Evolutionary conservation across 1,284 basidiomycete species (phyloP).

Genomic region (Pseudozyma thailandica): DNA sequence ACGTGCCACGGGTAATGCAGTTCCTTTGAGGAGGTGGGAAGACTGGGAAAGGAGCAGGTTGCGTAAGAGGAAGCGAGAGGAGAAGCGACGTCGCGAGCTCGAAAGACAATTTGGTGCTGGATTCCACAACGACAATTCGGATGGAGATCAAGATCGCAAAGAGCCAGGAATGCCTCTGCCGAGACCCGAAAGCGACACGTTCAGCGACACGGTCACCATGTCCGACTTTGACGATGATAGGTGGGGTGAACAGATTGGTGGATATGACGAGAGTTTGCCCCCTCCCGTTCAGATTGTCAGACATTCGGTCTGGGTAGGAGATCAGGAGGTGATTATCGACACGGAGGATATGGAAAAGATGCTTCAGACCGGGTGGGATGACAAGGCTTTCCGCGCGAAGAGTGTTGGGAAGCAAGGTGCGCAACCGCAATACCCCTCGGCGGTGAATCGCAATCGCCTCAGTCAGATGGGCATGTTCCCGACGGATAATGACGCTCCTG

Average conservation of each 20-base stretch:
- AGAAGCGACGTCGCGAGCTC: constrained; percentile 73
- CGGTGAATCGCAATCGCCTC: constrained; percentile 30
- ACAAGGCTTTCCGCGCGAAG: constrained; percentile 37
- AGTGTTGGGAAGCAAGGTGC: constrained; percentile 10
- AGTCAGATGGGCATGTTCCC: constrained; percentile 48
- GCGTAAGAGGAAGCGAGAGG: constrained; percentile 89
- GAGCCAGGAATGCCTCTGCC: constrained; percentile 34
- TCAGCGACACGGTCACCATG: constrained; percentile 36
- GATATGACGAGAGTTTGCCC: constrained; percentile 60
- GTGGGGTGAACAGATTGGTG: constrained; percentile 76
- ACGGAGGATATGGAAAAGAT: constrained; percentile 61
- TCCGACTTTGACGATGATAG: constrained; percentile 81
- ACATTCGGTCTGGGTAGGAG: constrained; percentile 57
- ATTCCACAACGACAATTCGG: constrained; percentile 73
- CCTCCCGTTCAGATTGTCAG: constrained; percentile 59
- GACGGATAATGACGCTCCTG: constrained; percentile 20
- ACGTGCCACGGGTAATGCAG: constrained; percentile 73
- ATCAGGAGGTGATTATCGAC: constrained; percentile 54
- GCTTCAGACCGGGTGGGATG: constrained; percentile 60
- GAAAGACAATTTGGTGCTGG: constrained; percentile 73
- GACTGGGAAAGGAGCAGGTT: constrained; percentile 98
- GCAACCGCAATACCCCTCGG: constrained; percentile 40
- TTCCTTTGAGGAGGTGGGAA: constrained; percentile 95
- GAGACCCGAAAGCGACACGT: constrained; percentile 44
- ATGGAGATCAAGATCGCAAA: constrained; percentile 48